Percentiles rank a stretch among this genome's conserved stretches.
Evolutionary conservation across 257 asterid species (phyloP).

Genomic region (Scutellaria baicalensis): DNA sequence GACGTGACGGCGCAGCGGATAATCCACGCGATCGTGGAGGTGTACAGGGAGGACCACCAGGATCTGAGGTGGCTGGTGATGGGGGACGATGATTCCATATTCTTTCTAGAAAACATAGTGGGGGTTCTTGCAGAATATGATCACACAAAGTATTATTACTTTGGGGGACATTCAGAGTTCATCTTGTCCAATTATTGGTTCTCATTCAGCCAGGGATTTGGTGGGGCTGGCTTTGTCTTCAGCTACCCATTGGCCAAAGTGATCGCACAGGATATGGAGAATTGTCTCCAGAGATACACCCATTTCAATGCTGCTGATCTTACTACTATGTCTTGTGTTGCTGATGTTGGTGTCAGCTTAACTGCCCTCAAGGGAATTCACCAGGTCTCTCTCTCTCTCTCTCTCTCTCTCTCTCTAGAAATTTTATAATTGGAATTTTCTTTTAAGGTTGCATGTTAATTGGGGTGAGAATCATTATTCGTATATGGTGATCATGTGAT

Average conservation of each 20-base stretch:
- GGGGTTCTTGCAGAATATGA: slow-evolving; percentile 34
- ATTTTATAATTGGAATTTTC: no score
- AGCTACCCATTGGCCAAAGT: slow-evolving; percentile 49
- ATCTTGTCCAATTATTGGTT: slow-evolving; percentile 36
- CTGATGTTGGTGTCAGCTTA: slow-evolving; percentile 43
- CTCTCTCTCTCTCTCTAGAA: no score
- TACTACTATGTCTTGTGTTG: slow-evolving; percentile 42
- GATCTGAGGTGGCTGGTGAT: slow-evolving; percentile 48
- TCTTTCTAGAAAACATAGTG: slow-evolving; percentile 36
- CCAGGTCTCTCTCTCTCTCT: slow-evolving; percentile 23
- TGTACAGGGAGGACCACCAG: slow-evolving; percentile 25
- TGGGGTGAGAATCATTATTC: no score
- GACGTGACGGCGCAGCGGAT: slow-evolving; percentile 32
- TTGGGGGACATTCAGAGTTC: slow-evolving; percentile 52
- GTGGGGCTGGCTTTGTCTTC: slow-evolving; percentile 51
- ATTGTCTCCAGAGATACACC: slow-evolving; percentile 36
- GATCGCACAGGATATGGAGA: slow-evolving; percentile 33
- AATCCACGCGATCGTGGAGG: slow-evolving; percentile 37
- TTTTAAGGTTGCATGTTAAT: no score
- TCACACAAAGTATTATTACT: slow-evolving; percentile 39
- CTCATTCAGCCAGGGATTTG: slow-evolving; percentile 48
- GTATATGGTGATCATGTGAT: no score
- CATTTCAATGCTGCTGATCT: slow-evolving; percentile 35
- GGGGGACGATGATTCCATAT: slow-evolving; percentile 63
- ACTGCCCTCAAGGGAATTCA: slow-evolving; percentile 43